Evolutionary conservation across 148 eudicot genomes (phyloP), one percentile per base, ranked within the genome.

Genomic region (Salicornia ramosissima): DNA sequence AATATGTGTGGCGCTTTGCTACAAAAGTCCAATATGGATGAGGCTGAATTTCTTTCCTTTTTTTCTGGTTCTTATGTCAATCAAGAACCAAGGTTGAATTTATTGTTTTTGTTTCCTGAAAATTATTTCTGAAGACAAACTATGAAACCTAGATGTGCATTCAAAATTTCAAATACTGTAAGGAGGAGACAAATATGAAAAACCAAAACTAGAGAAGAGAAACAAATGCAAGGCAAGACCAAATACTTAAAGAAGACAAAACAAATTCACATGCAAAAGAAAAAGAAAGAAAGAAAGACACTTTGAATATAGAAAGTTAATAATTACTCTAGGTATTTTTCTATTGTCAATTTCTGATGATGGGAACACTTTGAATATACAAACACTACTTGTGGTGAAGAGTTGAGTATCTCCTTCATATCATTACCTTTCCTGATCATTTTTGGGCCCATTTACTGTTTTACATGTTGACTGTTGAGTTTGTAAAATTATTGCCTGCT

Each of bases 361-460:
- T 45, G 45, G 39, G 52, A 64, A 36, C 25, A 61, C 67, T 19
- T n/a, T 49, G 43, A 4, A 13, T 70, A 4, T 18, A 14, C 59
- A 43, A n/a, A 13, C 19, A 57, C 62, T 60, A 9, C 25, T 11
- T 60, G 22, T 16, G 39, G n/a, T 30, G 15, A 59, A 36, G 8
- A 22, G 2, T 25, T 4, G 19, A 34, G 19, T 19, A 60, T 33
- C 14, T 33, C 21, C 45, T 62, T 62, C 10, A 39, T 16, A 56
- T 56, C 24, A 25, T 54, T 30, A 54, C 16, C 22, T 42, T 8
- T 7, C 22, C 50, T 46, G 53, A 54, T n/a, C 25, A 52, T 45
- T 62, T 62, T 56, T 66, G 65, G 75, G 60, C 30, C 56, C 71
- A 73, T 57, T 74, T 45, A n/a, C n/a, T n/a, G n/a, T n/a, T n/a